Base-by-base conservation (phyloP, 768 basidiomycete species). In the Suillus americanus region DNA sequence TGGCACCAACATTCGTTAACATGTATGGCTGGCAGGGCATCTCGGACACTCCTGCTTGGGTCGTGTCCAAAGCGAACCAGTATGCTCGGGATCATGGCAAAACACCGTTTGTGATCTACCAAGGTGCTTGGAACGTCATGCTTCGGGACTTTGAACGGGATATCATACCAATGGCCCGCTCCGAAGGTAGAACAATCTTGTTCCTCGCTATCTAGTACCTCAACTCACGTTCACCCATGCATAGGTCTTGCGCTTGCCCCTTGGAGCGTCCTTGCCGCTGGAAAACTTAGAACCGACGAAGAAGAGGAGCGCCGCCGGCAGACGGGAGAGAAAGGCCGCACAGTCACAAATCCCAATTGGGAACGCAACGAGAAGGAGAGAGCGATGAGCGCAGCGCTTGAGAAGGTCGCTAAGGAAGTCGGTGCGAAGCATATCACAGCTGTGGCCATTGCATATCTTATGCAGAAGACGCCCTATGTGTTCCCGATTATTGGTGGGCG, bases 401-500 rank as follows among this genome's bases (percentile, higher is more conserved):
- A 81, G 69, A 75, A 79, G 62, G 76, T 82, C 20, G 80, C 79
- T 0, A 70, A 70, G 9, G 76, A 82, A 64, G 70, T 79, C 25
- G 79, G 79, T 5, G 70, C 72, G 5, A 68, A 76, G 64, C 70
- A 70, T 51, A 73, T 80, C 66, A 75, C 77, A 40, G 65, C 65
- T 18, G 83, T 85, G 4, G 83, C 84, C 9, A 82, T 86, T 64
- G 82, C 83, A 20, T 85, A 83, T 65, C 73, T 85, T 9, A 73
- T 86, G 72, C 81, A 86, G 40, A 54, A 54, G 71, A 75, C 81
- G 5, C 79, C 80, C 0, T 83, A 77, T 61, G 82, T 83, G 1
- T 84, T 85, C 74, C 82, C 83, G 0, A 75, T 84, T 63, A 74
- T 85, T 45, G 83, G 83, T 13, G 81, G 82, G 1, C 76, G 83